Evolutionary conservation across 2,329 filamentous ascomycete species (phyloP).

Genomic region (Bipolaris cookei): DNA sequence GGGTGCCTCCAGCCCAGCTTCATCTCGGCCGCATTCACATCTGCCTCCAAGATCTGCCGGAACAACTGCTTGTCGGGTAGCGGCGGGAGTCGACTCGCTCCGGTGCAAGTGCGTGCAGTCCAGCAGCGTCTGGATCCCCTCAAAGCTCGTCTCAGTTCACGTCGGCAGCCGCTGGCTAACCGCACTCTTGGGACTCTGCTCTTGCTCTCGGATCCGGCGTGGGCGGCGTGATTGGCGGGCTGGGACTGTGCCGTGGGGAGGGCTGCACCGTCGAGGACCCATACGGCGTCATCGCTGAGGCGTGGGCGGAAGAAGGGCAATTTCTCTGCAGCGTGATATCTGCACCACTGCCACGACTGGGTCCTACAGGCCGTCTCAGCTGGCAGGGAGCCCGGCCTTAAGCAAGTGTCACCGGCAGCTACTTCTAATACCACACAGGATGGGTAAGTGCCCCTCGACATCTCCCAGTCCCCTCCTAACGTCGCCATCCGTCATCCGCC

Average conservation of each 20-base stretch:
- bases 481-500: constrained; percentile 24
- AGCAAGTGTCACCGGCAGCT: constrained; percentile 34
- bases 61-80: background rate
- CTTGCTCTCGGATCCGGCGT: constrained; percentile 31
- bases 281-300: constrained; percentile 38
- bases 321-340: constrained; percentile 41
- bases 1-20: constrained; percentile 15
- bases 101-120: background rate
- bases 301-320: constrained; percentile 39
- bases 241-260: constrained; percentile 34
- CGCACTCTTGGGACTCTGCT: constrained; percentile 33
- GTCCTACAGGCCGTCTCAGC: constrained; percentile 40
- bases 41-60: background rate
- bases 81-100: background rate
- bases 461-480: constrained; percentile 11
- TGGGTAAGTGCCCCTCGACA: constrained; percentile 38
- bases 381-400: constrained; percentile 35
- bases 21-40: constrained; percentile 3
- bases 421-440: constrained; percentile 34
- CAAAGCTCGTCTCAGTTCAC: constrained; percentile 4
- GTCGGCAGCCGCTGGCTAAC: constrained; percentile 26
- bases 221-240: constrained; percentile 35
- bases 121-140: background rate
- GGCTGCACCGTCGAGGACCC: constrained; percentile 37
- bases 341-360: constrained; percentile 37